These are phyloP conservation scores for Suaeda aralocaspica DNA, from an alignment of 148 eudicot genomes.

Conservation along the genomic window DNA sequence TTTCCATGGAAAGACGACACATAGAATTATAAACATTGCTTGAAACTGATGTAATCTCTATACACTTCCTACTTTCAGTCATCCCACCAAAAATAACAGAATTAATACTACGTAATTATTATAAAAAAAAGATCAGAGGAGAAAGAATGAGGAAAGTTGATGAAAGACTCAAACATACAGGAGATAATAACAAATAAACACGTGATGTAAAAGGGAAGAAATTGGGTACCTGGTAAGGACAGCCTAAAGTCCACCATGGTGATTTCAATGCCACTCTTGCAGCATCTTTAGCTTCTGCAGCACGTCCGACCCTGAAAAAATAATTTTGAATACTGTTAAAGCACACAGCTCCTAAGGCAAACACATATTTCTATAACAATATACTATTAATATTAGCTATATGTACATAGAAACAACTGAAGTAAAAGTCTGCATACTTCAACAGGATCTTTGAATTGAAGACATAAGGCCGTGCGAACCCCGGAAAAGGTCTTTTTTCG, in stretches of 20 bases:
- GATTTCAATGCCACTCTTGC: conserved; percentile 92
- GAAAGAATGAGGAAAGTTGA: not conserved
- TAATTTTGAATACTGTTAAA: not conserved
- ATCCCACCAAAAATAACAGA: too few species aligned
- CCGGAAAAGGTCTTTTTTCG: conserved; percentile 81
- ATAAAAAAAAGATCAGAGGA: not conserved
- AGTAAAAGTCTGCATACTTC: conserved; percentile 38
- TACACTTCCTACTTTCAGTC: not conserved
- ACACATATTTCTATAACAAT: not conserved
- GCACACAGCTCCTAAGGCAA: not conserved
- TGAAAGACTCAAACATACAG: not conserved
- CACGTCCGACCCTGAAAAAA: conserved; percentile 67
- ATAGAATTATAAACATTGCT: not conserved
- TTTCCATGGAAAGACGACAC: not conserved
- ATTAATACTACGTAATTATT: too few species aligned
- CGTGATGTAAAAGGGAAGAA: not conserved
- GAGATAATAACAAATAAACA: not conserved
- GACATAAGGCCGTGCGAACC: conserved; percentile 95
- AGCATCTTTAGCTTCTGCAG: conserved; percentile 85
- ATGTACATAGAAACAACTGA: not conserved
- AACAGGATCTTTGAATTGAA: conserved; percentile 75
- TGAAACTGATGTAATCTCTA: not conserved
- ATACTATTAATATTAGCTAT: too few species aligned
- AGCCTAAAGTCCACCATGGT: conserved; percentile 99
- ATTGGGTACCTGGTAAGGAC: conserved; percentile 57